Evolutionary conservation across 306 rosid species (phyloP).

Genomic region (Sindora glabra): DNA sequence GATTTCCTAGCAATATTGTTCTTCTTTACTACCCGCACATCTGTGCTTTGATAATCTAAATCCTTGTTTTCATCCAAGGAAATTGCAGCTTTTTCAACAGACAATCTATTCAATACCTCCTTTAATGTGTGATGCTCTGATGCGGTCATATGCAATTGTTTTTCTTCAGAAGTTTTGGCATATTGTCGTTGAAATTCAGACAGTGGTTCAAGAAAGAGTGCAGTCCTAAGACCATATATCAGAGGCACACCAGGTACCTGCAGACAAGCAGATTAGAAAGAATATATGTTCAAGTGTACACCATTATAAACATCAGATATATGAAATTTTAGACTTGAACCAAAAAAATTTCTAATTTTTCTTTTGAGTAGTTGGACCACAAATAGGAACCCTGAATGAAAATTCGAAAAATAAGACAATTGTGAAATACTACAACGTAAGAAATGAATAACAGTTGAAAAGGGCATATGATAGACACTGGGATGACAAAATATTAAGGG

Average conservation of each 20-base stretch:
- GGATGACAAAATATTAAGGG: not conserved
- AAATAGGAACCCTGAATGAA: not conserved
- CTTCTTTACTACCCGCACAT: constrained; percentile 17
- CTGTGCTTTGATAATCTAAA: constrained; percentile 27
- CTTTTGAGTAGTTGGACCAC: no score
- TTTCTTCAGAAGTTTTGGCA: constrained; percentile 55
- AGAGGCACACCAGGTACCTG: constrained; percentile 86
- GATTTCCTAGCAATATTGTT: constrained; percentile 10
- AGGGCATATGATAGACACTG: not conserved
- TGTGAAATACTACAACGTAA: no score
- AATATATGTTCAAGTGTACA: not conserved
- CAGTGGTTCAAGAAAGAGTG: constrained; percentile 63
- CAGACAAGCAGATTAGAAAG: constrained; percentile 1
- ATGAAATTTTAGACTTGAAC: not conserved
- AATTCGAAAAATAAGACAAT: not conserved
- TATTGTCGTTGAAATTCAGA: constrained; percentile 51
- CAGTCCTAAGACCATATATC: constrained; percentile 57
- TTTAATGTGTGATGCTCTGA: constrained; percentile 33
- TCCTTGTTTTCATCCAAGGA: constrained; percentile 25
- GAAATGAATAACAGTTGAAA: not conserved
- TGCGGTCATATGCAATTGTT: constrained; percentile 45
- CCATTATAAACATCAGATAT: not conserved
- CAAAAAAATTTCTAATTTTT: not conserved
- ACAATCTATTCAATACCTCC: constrained; percentile 9
- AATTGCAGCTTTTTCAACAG: constrained; percentile 18